Evolutionary conservation across 2,329 filamentous ascomycete species (phyloP), one percentile per base, ranked within the genome.

Genomic region (Aureobasidium leucospermi): DNA sequence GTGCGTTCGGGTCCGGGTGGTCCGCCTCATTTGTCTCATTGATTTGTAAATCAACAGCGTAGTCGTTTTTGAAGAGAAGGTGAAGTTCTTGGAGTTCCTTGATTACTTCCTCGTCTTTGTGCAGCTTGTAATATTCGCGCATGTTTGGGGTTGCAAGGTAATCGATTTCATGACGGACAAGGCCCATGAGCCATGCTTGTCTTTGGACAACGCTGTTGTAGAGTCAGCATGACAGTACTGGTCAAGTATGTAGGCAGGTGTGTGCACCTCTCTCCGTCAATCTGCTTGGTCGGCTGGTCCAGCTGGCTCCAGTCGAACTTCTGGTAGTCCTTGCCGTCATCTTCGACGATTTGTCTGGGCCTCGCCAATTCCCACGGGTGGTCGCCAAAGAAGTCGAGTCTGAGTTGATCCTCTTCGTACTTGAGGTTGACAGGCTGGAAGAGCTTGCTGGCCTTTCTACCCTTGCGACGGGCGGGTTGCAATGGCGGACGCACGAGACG

Each of bases 291-390:
- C 6, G 80, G 81, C 75, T 97, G 94, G 67, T 81, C 78, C 66
- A 96, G 73, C 28, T 80, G 59, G 28, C 86, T 88, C 93, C 93
- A 97, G 73, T 96, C 85, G 67, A 85, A 85, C 58, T 76, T 79
- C 71, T 87, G 83, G 55, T 84, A 79, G 69, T 99, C 93, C 70
- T 87, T 88, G 57, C 94, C 94, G 68, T 93, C 88, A 66, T 85
- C 79, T 75, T 99, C 94, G 9, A 97, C 76, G 48, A 99, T 79
- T 61, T 96, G 80, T 66, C 90, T 82, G 58, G 94, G 94, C 63
- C 93, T 82, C 16, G 94, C 94, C 69, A 99, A 78, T 75, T 99
- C 94, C 94, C 94, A 99, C 5, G 94, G 94, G 72, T 99, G 94
- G 73, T 99, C 93, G 69, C 81, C 85, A 78, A 89, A 99, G 77